Conservation (phyloP, 2,329 filamentous ascomycete species). For the Hypoxylon rubiginosum region DNA sequence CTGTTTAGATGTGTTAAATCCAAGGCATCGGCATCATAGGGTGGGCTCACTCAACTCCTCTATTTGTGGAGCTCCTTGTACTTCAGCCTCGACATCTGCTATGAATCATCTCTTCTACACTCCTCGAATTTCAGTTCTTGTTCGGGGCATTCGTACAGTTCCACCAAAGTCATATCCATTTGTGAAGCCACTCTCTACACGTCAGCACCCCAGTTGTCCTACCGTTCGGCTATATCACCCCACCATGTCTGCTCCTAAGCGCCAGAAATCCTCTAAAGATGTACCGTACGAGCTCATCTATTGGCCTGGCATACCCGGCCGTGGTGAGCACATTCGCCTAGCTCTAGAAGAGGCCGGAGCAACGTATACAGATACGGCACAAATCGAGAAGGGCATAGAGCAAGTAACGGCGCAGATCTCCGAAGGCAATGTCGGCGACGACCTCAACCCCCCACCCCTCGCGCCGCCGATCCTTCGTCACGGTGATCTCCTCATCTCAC, state of each 20-base stretch:
- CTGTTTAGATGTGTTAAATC: not conserved
- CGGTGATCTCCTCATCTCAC: conserved; percentile 72
- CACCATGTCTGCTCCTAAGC: conserved; percentile 51
- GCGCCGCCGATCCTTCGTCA: conserved; percentile 77
- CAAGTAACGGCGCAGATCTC: conserved; percentile 64
- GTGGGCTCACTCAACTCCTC: not conserved
- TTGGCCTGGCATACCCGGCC: conserved; percentile 79
- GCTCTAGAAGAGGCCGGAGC: conserved; percentile 77
- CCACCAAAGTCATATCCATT: not conserved
- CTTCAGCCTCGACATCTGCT: not conserved
- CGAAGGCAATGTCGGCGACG: conserved; percentile 61
- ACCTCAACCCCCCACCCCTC: conserved; percentile 72
- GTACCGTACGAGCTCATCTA: conserved; percentile 75
- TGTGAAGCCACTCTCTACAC: not conserved
- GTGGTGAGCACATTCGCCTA: conserved; percentile 80
- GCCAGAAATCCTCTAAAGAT: conserved; percentile 59
- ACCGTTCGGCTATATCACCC: not conserved
- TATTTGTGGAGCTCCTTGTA: not conserved
- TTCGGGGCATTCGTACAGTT: not conserved
- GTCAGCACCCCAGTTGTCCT: not conserved
- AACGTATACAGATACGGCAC: conserved; percentile 72
- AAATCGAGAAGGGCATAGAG: conserved; percentile 63
- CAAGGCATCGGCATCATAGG: not conserved
- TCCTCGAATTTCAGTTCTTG: conserved; percentile 22
- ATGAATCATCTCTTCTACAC: not conserved